Evolutionary conservation across 2,329 filamentous ascomycete species (phyloP).

Genomic region (Aspergillus pseudotamarii): DNA sequence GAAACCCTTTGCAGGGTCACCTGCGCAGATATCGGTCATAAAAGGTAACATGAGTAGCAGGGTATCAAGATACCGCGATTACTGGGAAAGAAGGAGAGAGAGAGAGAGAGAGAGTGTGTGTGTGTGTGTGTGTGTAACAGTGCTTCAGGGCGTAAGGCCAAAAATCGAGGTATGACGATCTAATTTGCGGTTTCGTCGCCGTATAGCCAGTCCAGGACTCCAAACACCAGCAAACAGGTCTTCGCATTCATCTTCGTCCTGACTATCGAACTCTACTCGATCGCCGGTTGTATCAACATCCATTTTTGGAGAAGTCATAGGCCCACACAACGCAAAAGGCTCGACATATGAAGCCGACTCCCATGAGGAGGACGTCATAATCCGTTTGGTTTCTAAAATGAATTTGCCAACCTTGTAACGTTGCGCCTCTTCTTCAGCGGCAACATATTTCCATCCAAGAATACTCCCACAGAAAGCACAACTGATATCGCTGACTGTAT

Average conservation of each 20-base stretch:
- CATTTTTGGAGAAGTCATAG: conserved; percentile 4
- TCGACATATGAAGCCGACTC: conserved; percentile 39
- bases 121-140: neutral
- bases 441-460: conserved; percentile 67
- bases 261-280: conserved; percentile 62
- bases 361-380: conserved; percentile 56
- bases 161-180: conserved; percentile 30
- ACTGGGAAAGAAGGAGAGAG: neutral
- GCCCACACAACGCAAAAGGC: neutral
- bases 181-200: conserved; percentile 45
- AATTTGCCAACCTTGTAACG: conserved; percentile 69
- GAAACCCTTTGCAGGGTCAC: no score
- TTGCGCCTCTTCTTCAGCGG: conserved; percentile 63
- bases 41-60: neutral
- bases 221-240: conserved; percentile 66
- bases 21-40: neutral
- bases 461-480: conserved; percentile 60
- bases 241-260: conserved; percentile 69
- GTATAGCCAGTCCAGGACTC: conserved; percentile 57
- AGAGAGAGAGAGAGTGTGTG: no score
- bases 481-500: conserved; percentile 63
- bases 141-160: conserved; percentile 21
- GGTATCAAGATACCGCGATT: neutral
- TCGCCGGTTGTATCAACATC: conserved; percentile 23
- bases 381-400: conserved; percentile 63